Evolutionary conservation across 1,284 basidiomycete genomes (phyloP), one percentile per base, ranked within the genome.

Genomic region (Apiotrichum sp.): DNA sequence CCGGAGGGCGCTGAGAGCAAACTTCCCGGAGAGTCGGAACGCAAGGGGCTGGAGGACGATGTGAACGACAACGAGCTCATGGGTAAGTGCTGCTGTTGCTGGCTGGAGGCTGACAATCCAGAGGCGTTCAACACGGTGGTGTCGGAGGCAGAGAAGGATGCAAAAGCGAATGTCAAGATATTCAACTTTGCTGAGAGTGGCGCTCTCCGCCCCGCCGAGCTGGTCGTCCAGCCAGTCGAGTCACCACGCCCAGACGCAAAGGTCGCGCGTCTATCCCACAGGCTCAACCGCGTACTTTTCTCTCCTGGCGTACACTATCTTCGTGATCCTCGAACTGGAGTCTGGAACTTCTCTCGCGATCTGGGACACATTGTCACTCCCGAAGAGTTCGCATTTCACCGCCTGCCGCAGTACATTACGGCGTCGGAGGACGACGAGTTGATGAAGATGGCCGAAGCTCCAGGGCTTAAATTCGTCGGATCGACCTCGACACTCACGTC

Each of bases 301-400:
- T 93, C 89, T 64, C 89, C 89, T 3, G 92, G 92, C n/a, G 86
- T 96, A 0, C 89, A 95, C 68, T 90, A 88, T 85, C 75, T 97
- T 2, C 84, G 85, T 65, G 93, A 98, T 67, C 88, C 89, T 1
- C 81, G 89, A 8, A 88, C 91, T 0, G 81, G 84, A 6, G 86
- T 90, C 6, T 95, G 90, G 77, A 96, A 96, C 71, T 98, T 91
- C 69, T 77, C 85, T 0, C 82, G 84, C 1, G 82, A 81, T 66
- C 76, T 91, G 3, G 53, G 63, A 9, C 82, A 87, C 68, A 83
- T 98, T 45, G 88, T 93, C 0, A 80, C 84, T 55, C 85, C 92
- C 2, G 83, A 83, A n/a, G 84, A 93, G 49, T 98, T 98, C 66
- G 91, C 87, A n/a, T 96, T 92, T 59, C 84, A 88, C 56, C 83